Evolutionary conservation across 768 basidiomycete genomes (phyloP), one percentile per base, ranked within the genome.

Genomic region (Clitopilus passeckerianus): DNA sequence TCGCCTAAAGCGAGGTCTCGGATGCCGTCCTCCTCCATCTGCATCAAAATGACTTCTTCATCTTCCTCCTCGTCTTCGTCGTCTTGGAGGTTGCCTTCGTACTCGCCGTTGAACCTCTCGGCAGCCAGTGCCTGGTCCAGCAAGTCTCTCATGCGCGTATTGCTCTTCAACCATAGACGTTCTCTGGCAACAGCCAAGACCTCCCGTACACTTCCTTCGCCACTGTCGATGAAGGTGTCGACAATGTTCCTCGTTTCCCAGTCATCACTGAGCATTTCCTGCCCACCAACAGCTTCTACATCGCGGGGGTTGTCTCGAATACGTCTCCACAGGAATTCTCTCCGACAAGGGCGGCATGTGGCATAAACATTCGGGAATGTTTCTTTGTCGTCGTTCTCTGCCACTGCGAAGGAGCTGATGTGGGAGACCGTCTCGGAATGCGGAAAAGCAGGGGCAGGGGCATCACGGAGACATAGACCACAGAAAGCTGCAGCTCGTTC

Each of bases 351-450:
- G 41, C 84, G 79, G 68, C 90, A 92, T 7, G 90, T 91, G 1
- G 86, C 77, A 30, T 85, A 83, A 10, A 87, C 78, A 6, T 76
- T 77, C 0, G 86, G 83, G 80, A 86, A 91, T 0, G 82, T 80
- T 12, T 86, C 83, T 16, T 85, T 80, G 69, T 91, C 90, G 61
- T 90, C 89, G 66, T 90, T 91, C 65, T 89, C 88, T 4, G 81
- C 72, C 60, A 84, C 81, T 30, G 76, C 80, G 10, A 85, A 77
- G 16, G 72, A 59, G 16, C 66, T 59, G 22, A 67, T 67, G 22
- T 73, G 65, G 24, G 68, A 56, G 0, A 60, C 52, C 2, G 63
- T 58, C 9, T 63, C 59, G 33, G 63, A 55, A 12, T 61, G 60
- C 59, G 82, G 80, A 30, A 73, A 72, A 0, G 74, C 67, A 5